Evolutionary conservation across 2,329 filamentous ascomycete genomes (phyloP).

Genomic region (Xylariales sp.): DNA sequence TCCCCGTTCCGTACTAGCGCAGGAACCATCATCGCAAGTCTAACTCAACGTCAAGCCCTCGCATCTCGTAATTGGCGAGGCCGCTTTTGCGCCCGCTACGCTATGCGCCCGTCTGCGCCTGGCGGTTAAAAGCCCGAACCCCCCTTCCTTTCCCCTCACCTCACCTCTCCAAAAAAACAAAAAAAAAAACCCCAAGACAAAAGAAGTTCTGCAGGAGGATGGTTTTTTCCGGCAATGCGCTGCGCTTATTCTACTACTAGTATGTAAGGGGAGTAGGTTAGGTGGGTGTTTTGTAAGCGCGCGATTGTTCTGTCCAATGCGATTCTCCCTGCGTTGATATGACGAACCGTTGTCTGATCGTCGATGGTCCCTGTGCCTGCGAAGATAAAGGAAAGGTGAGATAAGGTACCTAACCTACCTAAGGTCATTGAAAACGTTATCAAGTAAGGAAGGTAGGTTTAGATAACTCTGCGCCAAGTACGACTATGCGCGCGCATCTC

Average conservation of each 20-base stretch:
- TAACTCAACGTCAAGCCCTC: slow-evolving; percentile 33
- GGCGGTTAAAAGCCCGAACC: slow-evolving; percentile 10
- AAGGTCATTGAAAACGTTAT: too few species aligned
- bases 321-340: not conserved
- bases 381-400: too few species aligned
- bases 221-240: slow-evolving; percentile 9
- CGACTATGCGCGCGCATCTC: slow-evolving; percentile 16
- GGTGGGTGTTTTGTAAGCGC: slow-evolving; percentile 7
- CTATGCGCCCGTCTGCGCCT: not conserved
- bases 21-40: slow-evolving; percentile 31
- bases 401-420: too few species aligned
- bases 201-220: not conserved
- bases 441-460: too few species aligned
- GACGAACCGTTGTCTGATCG: not conserved
- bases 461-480: slow-evolving; percentile 2
- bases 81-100: slow-evolving; percentile 22
- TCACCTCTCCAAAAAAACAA: too few species aligned
- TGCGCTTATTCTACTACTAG: too few species aligned
- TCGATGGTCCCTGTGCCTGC: not conserved
- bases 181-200: not conserved
- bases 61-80: not conserved
- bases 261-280: not conserved
- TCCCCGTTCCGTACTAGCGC: slow-evolving; percentile 24
- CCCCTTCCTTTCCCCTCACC: too few species aligned
- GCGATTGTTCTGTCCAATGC: slow-evolving; percentile 18